These are phyloP conservation scores for Pinus taeda DNA, from an alignment of 75 land plant genomes.

Conservation along the genomic window DNA sequence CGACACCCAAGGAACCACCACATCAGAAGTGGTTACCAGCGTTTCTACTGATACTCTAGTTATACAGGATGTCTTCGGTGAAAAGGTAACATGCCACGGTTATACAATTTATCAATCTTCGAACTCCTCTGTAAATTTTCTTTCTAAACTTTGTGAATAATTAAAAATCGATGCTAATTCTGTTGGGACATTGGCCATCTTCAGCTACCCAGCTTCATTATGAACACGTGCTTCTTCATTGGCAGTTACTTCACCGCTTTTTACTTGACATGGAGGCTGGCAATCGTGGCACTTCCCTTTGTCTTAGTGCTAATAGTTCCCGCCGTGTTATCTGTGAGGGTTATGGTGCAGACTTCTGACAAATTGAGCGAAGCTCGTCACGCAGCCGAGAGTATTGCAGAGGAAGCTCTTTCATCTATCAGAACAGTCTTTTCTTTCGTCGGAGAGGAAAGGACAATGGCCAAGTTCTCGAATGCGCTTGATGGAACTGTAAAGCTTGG, in stretches of 20 bases:
- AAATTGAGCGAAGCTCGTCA: slow-evolving; percentile 5
- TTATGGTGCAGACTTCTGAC: slow-evolving; percentile 6
- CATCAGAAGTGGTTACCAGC: slow-evolving; percentile 36
- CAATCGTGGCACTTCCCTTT: slow-evolving; percentile 19
- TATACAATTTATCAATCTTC: not conserved
- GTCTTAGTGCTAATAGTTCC: slow-evolving; percentile 22
- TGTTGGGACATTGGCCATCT: not conserved
- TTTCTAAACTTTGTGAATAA: not conserved
- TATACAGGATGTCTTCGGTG: slow-evolving; percentile 59
- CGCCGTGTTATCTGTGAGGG: slow-evolving; percentile 18
- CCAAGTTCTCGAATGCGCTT: slow-evolving; percentile 12
- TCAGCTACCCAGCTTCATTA: slow-evolving; percentile 30
- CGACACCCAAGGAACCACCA: slow-evolving; percentile 27
- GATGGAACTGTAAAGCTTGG: slow-evolving; percentile 12
- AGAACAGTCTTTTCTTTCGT: slow-evolving; percentile 37
- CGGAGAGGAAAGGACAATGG: slow-evolving; percentile 16
- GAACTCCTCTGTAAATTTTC: not conserved
- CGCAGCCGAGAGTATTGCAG: slow-evolving; percentile 18
- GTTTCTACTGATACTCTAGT: slow-evolving; percentile 41
- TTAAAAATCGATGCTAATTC: not conserved
- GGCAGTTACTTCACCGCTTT: slow-evolving; percentile 22
- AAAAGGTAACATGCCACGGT: slow-evolving; percentile 39
- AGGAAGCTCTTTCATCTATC: slow-evolving; percentile 26
- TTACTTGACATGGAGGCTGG: slow-evolving; percentile 21
- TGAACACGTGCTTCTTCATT: slow-evolving; percentile 19